Percentiles rank a stretch among this genome's conserved stretches.
phyloP scores from a whole-genome alignment of 1,284 basidiomycete genomes.

The Volvariella surrecta region DNA sequence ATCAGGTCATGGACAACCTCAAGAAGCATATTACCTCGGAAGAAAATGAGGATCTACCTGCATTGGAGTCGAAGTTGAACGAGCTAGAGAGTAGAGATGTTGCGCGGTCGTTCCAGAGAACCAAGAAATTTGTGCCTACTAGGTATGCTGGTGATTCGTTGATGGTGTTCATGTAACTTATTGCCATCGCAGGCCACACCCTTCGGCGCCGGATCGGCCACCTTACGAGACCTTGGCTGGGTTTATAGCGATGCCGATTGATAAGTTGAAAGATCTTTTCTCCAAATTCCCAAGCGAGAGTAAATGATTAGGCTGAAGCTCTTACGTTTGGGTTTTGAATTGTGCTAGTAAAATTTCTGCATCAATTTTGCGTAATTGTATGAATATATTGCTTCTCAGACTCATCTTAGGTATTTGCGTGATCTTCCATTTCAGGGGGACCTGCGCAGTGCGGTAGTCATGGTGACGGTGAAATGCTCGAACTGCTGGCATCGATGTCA shows the following conservation, averaged over 20 bases:
- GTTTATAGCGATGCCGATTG: constrained; percentile 48
- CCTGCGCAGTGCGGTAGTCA: too few species aligned
- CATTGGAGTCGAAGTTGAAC: constrained; percentile 39
- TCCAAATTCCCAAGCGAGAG: constrained; percentile 44
- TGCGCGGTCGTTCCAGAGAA: constrained; percentile 40
- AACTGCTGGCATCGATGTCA: too few species aligned
- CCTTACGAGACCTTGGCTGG: constrained; percentile 55
- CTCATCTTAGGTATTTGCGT: too few species aligned
- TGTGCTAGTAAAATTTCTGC: too few species aligned
- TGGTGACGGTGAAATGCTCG: too few species aligned
- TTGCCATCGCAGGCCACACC: constrained; percentile 33
- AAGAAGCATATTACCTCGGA: constrained; percentile 48
- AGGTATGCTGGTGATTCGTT: constrained; percentile 21
- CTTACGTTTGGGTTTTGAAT: too few species aligned
- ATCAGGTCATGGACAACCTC: constrained; percentile 37
- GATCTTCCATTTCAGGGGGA: too few species aligned
- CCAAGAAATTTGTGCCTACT: constrained; percentile 60
- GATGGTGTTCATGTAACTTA: neutral
- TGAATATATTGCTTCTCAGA: too few species aligned
- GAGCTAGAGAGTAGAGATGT: constrained; percentile 31
- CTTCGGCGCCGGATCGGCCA: constrained; percentile 42
- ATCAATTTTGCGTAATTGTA: too few species aligned
- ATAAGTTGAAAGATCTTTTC: constrained; percentile 54
- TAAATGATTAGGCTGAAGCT: too few species aligned
- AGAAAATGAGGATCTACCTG: constrained; percentile 46